Evolutionary conservation across 164 flowering plant species (phyloP), one percentile per base, ranked within the genome.

Genomic region (Euptelea pleiosperma): DNA sequence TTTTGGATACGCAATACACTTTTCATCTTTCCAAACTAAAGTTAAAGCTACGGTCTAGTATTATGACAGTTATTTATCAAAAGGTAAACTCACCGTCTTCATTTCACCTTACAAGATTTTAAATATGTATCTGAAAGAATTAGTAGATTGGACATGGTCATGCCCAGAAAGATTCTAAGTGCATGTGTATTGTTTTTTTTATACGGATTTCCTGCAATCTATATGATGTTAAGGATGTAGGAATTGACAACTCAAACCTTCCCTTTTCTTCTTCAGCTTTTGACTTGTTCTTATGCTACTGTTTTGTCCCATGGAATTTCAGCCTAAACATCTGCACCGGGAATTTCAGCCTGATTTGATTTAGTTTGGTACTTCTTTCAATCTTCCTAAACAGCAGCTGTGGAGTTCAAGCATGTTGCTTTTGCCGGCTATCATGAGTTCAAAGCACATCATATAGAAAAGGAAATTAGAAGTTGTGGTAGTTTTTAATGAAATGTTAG

Each of bases 1-100:
- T 92, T 66, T 68, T 90, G 57, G 97, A 92, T 70, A 92, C 98
- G 50, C 98, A 89, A 51, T 92, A 92, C 62, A 74, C 84, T 11
- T 89, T 79, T 72, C 91, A 62, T 71, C 87, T 92, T 64, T 67
- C 96, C 33, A 84, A 72, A 62, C 68, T 92, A 52, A 89, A 79
- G 79, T 70, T 92, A 61, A 89, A 80, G 80, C 67, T 92, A 36
- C 73, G 97, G 37, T 79, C 97, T 33, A 72, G 98, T 51, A 83
- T 92, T 12, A 92, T 89, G 96, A 79, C 84, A 26, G 24, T 82
- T 26, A 79, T 92, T 26, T 92, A 84, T 70, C 73, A 59, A 15
- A 84, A 92, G 96, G 98, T 89, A 73, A 55, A 21, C 10, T 40
- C 50, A 18, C 33, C 39, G 8, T 10, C 52, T 1, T 29, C 31